Base-by-base conservation (phyloP, 768 basidiomycete genomes). In the Tremella mesenterica region DNA sequence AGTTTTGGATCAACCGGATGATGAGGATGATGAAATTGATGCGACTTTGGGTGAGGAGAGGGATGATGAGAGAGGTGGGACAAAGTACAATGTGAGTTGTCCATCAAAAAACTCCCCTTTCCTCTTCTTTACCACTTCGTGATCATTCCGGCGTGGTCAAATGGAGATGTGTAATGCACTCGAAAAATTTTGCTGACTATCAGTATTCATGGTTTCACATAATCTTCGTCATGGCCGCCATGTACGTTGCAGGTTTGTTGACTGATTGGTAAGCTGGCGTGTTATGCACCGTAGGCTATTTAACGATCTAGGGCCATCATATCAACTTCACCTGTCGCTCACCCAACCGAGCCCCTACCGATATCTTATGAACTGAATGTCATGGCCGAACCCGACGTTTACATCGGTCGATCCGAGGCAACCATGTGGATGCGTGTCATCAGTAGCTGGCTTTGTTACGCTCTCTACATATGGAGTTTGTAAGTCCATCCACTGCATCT, bases 361-460 rank as follows among this genome's bases (percentile, higher is more conserved):
- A 61, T 53, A 38, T 53, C 59, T 12, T 46, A 55, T 4, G 31
- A 45, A 39, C 41, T 34, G 0, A 21, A 16, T n/a, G 46, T 47
- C 1, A 57, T 61, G 16, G 56, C 53, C 6, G 74, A 72, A n/a
- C 69, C 67, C 10, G 75, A 76, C 45, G 75, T 96, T 33, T 88
- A 89, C 72, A 97, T 97, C 44, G 95, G 95, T 16, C 83, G 91
- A 31, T 92, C 89, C 4, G 88, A 91, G 70, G 85, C 86, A 8
- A 91, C 95, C 2, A 97, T 99, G 93, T 99, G 95, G 95, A 96
- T 96, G 88, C 79, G 95, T 3, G 81, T 97, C 28, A 86, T 97
- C 43, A 91, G 88, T 27, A 87, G 87, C 59, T 99, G 93, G 93
- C 80, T 93, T 23, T 96, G 89, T 72, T 67, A 73, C 34, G 69